Evolutionary conservation across 306 rosid genomes (phyloP).

Genomic region (Pterocarpus macrocarpus): DNA sequence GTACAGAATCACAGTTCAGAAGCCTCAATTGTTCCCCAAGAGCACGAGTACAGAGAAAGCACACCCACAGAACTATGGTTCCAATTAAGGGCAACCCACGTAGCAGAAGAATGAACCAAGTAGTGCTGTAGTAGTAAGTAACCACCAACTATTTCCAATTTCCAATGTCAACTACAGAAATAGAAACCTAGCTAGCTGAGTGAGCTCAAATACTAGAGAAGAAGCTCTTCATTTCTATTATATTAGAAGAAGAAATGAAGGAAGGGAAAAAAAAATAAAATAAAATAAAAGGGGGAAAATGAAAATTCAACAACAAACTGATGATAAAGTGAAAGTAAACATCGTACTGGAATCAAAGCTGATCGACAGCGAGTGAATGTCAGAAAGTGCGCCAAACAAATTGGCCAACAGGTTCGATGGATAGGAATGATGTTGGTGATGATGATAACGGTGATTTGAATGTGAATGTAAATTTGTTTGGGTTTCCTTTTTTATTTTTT

Average conservation of each 20-base stretch:
- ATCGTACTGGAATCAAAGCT: conserved; percentile 35
- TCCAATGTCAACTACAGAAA: conserved; percentile 40
- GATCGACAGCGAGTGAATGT: conserved; percentile 46
- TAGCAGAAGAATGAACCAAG: conserved; percentile 35
- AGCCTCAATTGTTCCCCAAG: conserved; percentile 62
- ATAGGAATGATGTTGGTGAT: conserved; percentile 32
- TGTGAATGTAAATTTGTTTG: conserved; percentile 4
- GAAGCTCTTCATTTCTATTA: conserved; percentile 23
- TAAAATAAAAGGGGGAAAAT: not conserved
- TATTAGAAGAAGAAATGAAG: not conserved
- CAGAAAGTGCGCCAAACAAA: conserved; percentile 46
- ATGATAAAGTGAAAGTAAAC: conserved; percentile 2
- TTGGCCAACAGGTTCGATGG: conserved; percentile 43
- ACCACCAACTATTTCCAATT: conserved; percentile 40
- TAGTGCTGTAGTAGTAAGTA: conserved; percentile 17
- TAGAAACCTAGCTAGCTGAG: conserved; percentile 4
- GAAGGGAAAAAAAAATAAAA: not conserved
- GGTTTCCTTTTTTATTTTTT: not conserved
- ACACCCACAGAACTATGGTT: conserved; percentile 61
- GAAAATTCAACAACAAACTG: conserved; percentile 33
- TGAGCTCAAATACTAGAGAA: conserved; percentile 30
- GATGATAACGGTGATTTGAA: conserved; percentile 39
- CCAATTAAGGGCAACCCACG: conserved; percentile 68
- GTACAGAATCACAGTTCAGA: conserved; percentile 44
- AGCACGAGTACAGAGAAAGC: conserved; percentile 53